A percentile compares a stretch with the other conserved stretches of the same genome.
phyloP scores from a whole-genome alignment of 2,329 filamentous ascomycete species.

The Aspergillus sp. region DNA sequence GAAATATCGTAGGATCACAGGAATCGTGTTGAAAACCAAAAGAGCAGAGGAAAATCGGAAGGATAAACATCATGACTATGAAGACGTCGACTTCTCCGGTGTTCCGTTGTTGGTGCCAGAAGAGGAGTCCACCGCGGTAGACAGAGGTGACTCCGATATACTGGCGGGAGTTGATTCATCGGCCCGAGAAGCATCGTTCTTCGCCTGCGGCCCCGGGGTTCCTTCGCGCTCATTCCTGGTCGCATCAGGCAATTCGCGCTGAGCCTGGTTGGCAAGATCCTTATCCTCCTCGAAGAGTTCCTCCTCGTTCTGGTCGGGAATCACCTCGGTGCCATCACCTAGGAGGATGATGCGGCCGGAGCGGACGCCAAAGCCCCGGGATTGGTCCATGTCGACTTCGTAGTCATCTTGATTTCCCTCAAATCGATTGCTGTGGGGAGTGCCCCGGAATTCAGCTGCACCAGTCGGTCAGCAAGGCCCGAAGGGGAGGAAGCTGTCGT shows the following conservation, averaged over 20 bases:
- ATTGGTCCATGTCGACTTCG: conserved; percentile 41
- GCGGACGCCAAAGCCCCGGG: conserved; percentile 64
- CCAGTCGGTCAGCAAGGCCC: conserved; percentile 33
- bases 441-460: conserved; percentile 73
- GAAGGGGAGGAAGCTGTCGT: conserved; percentile 34
- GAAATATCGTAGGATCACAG: conserved; percentile 5
- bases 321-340: conserved; percentile 86
- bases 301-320: conserved; percentile 78
- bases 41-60: conserved; percentile 8
- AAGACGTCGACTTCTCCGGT: conserved; percentile 18
- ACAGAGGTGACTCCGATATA: conserved; percentile 30
- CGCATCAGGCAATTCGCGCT: conserved; percentile 44
- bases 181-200: conserved; percentile 18
- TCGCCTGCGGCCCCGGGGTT: conserved; percentile 41
- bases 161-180: conserved; percentile 11
- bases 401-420: conserved; percentile 61
- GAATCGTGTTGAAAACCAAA: conserved; percentile 9
- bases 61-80: conserved; percentile 16
- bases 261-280: conserved; percentile 74
- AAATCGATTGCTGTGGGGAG: conserved; percentile 71
- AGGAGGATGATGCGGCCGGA: conserved; percentile 83
- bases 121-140: conserved; percentile 27
- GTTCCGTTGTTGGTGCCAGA: conserved; percentile 9
- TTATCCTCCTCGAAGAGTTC: conserved; percentile 90
- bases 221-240: conserved; percentile 40